These are phyloP conservation scores for Xylariaceae sp. DNA, from an alignment of 2,329 filamentous ascomycete genomes.

Conservation along the genomic window DNA sequence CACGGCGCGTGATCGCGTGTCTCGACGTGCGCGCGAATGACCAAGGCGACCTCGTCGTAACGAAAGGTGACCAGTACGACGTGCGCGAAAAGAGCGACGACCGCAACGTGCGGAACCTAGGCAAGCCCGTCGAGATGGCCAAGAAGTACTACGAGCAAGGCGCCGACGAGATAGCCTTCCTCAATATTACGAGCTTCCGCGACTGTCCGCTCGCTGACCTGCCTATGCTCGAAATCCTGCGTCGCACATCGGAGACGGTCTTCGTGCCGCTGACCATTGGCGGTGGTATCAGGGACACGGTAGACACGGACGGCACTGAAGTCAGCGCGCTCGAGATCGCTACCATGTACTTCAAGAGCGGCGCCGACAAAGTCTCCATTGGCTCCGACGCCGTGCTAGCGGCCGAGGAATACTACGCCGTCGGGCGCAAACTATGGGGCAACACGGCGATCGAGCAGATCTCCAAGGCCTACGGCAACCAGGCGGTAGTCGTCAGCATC, in stretches of 20 bases:
- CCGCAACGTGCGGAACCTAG: conserved; percentile 77
- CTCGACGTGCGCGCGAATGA: conserved; percentile 95
- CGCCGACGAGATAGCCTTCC: conserved; percentile 92
- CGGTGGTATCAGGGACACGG: conserved; percentile 88
- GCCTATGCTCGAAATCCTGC: conserved; percentile 92
- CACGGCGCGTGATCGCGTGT: conserved; percentile 90
- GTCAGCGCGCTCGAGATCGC: conserved; percentile 91
- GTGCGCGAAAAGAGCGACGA: conserved; percentile 77
- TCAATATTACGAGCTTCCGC: conserved; percentile 97
- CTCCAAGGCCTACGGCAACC: conserved; percentile 85
- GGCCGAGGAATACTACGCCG: conserved; percentile 81
- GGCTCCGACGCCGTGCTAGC: conserved; percentile 91
- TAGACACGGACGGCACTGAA: conserved; percentile 78
- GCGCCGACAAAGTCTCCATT: conserved; percentile 96
- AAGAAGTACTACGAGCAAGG: conserved; percentile 92
- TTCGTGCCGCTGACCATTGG: conserved; percentile 96
- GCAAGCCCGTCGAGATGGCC: conserved; percentile 95
- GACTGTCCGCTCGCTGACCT: conserved; percentile 88
- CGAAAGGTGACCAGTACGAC: conserved; percentile 98
- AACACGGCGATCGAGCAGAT: conserved; percentile 94
- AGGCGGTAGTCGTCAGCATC: conserved; percentile 92
- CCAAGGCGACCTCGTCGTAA: conserved; percentile 89
- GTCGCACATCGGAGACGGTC: conserved; percentile 79
- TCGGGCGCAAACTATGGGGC: conserved; percentile 63
- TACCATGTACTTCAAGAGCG: conserved; percentile 93